Evolutionary conservation across 352 stramenopile species (phyloP).

Genomic region (Saprolegnia diclina): DNA sequence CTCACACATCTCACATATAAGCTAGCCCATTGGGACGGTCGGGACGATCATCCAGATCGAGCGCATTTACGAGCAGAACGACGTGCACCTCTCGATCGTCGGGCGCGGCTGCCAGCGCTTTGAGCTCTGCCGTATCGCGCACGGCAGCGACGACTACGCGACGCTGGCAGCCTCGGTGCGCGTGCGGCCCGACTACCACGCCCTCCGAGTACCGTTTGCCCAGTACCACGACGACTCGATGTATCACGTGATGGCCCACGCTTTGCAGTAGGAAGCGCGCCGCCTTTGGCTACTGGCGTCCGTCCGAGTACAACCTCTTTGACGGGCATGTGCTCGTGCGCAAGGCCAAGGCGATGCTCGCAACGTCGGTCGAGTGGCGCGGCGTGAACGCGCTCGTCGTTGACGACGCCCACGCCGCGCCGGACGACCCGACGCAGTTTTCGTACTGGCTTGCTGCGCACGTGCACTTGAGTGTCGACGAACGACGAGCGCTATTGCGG

Average conservation of each 20-base stretch:
- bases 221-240: background rate
- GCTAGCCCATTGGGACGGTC: constrained; percentile 8
- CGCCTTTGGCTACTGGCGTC: constrained; percentile 38
- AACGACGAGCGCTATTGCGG: constrained; percentile 31
- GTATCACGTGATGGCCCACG: background rate
- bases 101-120: constrained; percentile 19
- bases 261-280: constrained; percentile 13
- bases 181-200: constrained; percentile 18
- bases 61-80: constrained; percentile 23
- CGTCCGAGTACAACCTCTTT: constrained; percentile 45
- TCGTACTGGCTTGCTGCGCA: constrained; percentile 75
- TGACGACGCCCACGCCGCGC: constrained; percentile 28
- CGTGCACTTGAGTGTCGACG: constrained; percentile 48
- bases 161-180: background rate
- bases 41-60: constrained; percentile 27
- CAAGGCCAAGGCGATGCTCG: constrained; percentile 60
- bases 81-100: constrained; percentile 22
- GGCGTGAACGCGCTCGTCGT: constrained; percentile 34
- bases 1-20: background rate
- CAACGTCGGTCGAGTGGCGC: constrained; percentile 63
- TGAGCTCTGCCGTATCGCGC: background rate
- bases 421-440: constrained; percentile 60
- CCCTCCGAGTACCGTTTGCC: constrained; percentile 6
- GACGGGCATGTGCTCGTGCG: constrained; percentile 51
- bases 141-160: background rate